A percentile compares a stretch with the other conserved stretches of the same genome.
These are phyloP conservation scores for Ophiostoma himal-ulmi DNA, from an alignment of 2,329 filamentous ascomycete species.

Conservation along the genomic window DNA sequence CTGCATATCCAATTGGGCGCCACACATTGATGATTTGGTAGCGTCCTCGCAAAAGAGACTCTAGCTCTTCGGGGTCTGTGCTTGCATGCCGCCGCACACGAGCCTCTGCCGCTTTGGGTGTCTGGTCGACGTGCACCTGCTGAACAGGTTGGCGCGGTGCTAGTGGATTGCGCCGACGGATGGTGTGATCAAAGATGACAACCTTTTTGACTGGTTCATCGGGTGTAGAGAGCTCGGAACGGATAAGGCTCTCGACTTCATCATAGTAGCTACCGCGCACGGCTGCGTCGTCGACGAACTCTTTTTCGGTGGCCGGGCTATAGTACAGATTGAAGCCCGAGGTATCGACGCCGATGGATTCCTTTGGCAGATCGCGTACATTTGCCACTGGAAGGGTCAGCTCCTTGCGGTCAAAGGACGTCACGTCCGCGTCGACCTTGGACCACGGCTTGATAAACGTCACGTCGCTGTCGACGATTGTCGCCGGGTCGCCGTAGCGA, in stretches of 20 bases:
- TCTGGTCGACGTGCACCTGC: conserved; percentile 68
- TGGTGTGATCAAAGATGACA: conserved; percentile 67
- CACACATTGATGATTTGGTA: conserved; percentile 68
- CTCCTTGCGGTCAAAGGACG: conserved; percentile 46
- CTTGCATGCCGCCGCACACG: conserved; percentile 56
- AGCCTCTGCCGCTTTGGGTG: conserved; percentile 53
- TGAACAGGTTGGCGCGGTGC: conserved; percentile 60
- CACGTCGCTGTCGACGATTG: conserved; percentile 30
- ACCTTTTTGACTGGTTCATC: conserved; percentile 48
- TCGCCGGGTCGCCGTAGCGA: conserved; percentile 54
- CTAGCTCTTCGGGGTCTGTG: conserved; percentile 44
- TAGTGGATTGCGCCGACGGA: conserved; percentile 50
- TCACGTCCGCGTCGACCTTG: conserved; percentile 57
- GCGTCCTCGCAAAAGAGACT: conserved; percentile 50
- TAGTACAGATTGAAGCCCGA: conserved; percentile 52
- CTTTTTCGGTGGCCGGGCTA: conserved; percentile 47
- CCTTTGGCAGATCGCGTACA: conserved; percentile 48
- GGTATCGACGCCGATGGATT: conserved; percentile 50
- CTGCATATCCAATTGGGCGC: conserved; percentile 59
- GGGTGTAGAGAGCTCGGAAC: conserved; percentile 40
- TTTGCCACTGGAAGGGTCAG: conserved; percentile 47
- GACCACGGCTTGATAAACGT: conserved; percentile 49
- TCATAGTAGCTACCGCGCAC: conserved; percentile 55
- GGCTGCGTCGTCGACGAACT: conserved; percentile 50
- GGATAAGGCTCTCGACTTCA: conserved; percentile 55